Base-by-base conservation (phyloP, 352 stramenopile species). In the Phytopythium delawarense region DNA sequence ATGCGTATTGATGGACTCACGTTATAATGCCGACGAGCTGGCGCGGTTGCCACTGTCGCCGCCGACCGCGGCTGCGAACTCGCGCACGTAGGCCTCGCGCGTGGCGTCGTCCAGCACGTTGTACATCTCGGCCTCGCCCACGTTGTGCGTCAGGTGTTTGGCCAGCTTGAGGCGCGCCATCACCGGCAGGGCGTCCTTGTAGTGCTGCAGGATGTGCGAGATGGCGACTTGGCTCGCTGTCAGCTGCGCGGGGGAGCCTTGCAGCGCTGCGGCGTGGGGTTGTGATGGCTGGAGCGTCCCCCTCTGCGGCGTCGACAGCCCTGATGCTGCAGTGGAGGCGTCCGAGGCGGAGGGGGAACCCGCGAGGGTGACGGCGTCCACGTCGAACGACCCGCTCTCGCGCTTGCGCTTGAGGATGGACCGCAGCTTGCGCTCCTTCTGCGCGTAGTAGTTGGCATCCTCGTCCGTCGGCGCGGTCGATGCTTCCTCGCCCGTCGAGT, bases 111-210 rank as follows among this genome's bases (percentile, higher is more conserved):
- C 78, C 32, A 87, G 53, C 18, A 87, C 75, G 45, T 85, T 87
- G 69, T 83, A 87, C 78, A 87, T 84, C 62, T 81, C 75, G 48
- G 78, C 78, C 25, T 87, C 78, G 8, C 57, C 58, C 32, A 70
- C 59, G 54, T 87, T 74, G 57, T 76, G 66, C 21, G 78, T 71
- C 25, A 87, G 55, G 49, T 81, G 75, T 39, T 73, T 81, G 48
- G 79, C 66, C 20, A 87, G 75, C 34, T 64, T 61, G 18, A 87
- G 59, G 8, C 69, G 73, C 53, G 55, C 65, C 4, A 65, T 28
- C 21, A 65, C 46, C 0, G 62, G 39, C 51, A 84, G 46, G 23
- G 74, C 48, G 0, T 78, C 49, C 37, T 68, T 77, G 55, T 81
- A 70, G 53, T 84, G 62, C 12, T 64, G 50, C 45, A 76, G 42